Evolutionary conservation across 2,329 filamentous ascomycete species (phyloP), one percentile per base, ranked within the genome.

Genomic region (Ophiostoma sp.): DNA sequence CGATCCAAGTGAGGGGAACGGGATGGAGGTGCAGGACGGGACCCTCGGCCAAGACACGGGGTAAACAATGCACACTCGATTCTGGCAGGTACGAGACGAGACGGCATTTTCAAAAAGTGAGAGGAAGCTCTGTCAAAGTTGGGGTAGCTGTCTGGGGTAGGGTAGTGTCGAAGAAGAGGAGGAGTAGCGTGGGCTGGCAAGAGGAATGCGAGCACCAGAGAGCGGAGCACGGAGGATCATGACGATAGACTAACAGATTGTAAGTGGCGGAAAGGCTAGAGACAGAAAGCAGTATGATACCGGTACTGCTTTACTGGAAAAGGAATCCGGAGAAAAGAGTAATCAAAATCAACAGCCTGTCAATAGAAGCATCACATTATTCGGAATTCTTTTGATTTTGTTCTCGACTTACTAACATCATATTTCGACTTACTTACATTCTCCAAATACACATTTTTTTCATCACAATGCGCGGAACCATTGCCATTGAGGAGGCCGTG

Each of bases 401-500:
- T n/a, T n/a, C n/a, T n/a, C n/a, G n/a, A n/a, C n/a, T n/a, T n/a
- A n/a, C n/a, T n/a, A n/a, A n/a, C 11, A 17, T 8, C 48, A 33
- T 31, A n/a, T 33, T 25, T 39, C 61, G 12, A 48, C 22, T 22
- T 45, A 22, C 59, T n/a, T 3, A 4, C 50, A 1, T 3, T 31
- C n/a, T 22, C 11, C 50, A n/a, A 22, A 15, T 3, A 28, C 22
- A 55, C 9, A 1, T 2, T 19, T 31, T 33, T 4, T 59, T 7
- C 33, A 33, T 19, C 59, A 33, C n/a, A 6, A 76, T 74, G 33
- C 78, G 76, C 39, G 80, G 80, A 57, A 81, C 80, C 39, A 78
- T 81, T 25, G 80, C 80, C 17, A 80, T 82, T 61, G 80, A 82
- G 57, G 80, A 81, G 75, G 81, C 80, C 6, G 79, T 81, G 61